Percentiles rank a stretch among this genome's conserved stretches.
These are phyloP conservation scores for Purshia tridentata DNA, from an alignment of 306 rosid genomes.

Conservation along the genomic window DNA sequence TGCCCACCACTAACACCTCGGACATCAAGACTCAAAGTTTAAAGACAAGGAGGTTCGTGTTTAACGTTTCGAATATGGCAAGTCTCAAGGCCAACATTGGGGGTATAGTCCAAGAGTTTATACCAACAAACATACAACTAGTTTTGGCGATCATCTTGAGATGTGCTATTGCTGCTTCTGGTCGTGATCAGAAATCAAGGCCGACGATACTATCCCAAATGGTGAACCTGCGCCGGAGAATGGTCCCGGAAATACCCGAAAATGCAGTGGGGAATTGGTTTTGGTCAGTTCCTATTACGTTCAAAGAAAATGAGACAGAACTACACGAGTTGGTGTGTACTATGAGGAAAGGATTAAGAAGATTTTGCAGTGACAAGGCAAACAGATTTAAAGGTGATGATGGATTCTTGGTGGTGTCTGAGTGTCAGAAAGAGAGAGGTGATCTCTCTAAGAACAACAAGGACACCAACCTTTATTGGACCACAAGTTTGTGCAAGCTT, in stretches of 20 bases:
- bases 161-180: slow-evolving; percentile 1
- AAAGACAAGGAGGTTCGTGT: slow-evolving; percentile 8
- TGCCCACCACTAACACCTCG: background rate
- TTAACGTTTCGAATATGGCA: slow-evolving; percentile 7
- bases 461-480: background rate
- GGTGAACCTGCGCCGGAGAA: background rate
- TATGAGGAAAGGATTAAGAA: slow-evolving; percentile 2
- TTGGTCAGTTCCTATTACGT: background rate
- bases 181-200: background rate
- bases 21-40: background rate
- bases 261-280: slow-evolving; percentile 8
- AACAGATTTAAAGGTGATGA: slow-evolving; percentile 7
- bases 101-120: background rate
- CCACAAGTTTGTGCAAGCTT: slow-evolving; percentile 18
- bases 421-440: background rate
- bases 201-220: background rate
- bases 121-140: background rate
- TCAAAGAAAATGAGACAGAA: background rate
- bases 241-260: background rate
- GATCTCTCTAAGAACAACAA: background rate
- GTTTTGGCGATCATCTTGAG: slow-evolving; percentile 1
- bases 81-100: slow-evolving; percentile 7
- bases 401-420: slow-evolving; percentile 1
- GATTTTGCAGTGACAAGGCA: background rate
- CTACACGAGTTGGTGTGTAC: background rate